phyloP scores from a whole-genome alignment of 1,139 yeast species.

The Debaryomyces psychrophilus region DNA sequence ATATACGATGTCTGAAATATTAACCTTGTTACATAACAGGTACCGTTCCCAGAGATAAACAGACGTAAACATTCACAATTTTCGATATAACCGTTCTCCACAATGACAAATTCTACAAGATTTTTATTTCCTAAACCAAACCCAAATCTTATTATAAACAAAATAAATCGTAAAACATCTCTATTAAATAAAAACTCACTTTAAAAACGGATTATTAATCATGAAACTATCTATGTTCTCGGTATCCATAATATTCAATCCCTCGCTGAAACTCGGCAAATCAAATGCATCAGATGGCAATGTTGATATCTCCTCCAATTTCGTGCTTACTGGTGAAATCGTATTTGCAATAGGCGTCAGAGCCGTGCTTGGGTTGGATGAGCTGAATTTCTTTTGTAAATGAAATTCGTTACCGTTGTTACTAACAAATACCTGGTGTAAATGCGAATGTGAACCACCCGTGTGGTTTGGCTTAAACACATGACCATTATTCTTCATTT shows the following conservation, averaged over 20 bases:
- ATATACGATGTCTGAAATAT: too few relatives aligned
- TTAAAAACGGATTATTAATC: conserved; percentile 17
- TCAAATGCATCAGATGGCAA: conserved; percentile 20
- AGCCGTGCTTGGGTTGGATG: conserved; percentile 4
- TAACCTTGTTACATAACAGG: too few relatives aligned
- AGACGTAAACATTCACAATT: too few relatives aligned
- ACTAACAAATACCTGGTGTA: conserved; percentile 9
- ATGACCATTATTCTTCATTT: conserved; percentile 33
- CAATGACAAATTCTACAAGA: too few relatives aligned
- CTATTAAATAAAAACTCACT: background rate
- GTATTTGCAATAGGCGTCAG: conserved; percentile 10
- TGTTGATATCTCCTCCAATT: conserved; percentile 7
- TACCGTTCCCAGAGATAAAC: too few relatives aligned
- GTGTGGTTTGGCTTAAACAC: conserved; percentile 33
- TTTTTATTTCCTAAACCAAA: background rate
- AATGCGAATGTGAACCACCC: conserved; percentile 12
- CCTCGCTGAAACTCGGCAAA: conserved; percentile 9
- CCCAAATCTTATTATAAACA: background rate
- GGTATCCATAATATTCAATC: conserved; percentile 18
- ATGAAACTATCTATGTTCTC: conserved; percentile 16
- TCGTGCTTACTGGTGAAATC: background rate
- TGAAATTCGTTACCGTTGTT: conserved; percentile 13
- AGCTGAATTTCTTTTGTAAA: conserved; percentile 9
- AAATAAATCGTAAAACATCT: background rate
- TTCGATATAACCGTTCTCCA: too few relatives aligned